Base-by-base conservation (phyloP, 306 rosid species). In the Lablab purpureus region DNA sequence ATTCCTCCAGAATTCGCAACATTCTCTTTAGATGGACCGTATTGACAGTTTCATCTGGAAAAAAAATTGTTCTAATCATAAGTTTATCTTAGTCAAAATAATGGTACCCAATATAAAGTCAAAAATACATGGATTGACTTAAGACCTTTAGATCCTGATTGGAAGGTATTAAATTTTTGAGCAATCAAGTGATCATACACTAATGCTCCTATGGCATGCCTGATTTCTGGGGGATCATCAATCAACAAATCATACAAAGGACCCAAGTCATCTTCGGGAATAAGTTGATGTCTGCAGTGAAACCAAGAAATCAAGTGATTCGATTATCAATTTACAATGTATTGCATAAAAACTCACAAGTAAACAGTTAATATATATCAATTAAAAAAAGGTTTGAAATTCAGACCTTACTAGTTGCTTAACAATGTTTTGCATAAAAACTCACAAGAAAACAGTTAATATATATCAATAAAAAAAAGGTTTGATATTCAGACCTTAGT, bases 111-210 rank as follows among this genome's bases (percentile, higher is more conserved):
- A 34, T 80, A 50, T 45, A 37, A 58, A 74, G 49, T n/a, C 55
- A 67, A 51, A 78, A 63, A 11, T 28, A 77, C 30, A 59, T 19
- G 54, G 74, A 28, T 51, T 71, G 63, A 71, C 71, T 71, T 49
- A 41, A 62, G 75, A 94, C 92, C 95, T 90, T 76, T 88, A 69
- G 85, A 36, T 71, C 89, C 87, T 73, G 97, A 86, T 76, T 89
- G 97, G 70, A 91, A 82, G 82, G 85, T 91, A 84, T 78, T 91
- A 76, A 89, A 89, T 83, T 92, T 92, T 82, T 94, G 97, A 77
- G 97, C 93, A 84, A 95, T 95, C 86, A 95, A 81, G 85, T 92
- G 97, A 85, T 92, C 96, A 81, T 92, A 95, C 84, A 95, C 99
- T 67, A 95, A 81, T 78, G 87, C 99, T 74, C 99, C 99, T 71